A percentile compares a stretch with the other conserved stretches of the same genome.
Conservation (phyloP, 169 alveolate species). For the Plasmodium fragile region DNA sequence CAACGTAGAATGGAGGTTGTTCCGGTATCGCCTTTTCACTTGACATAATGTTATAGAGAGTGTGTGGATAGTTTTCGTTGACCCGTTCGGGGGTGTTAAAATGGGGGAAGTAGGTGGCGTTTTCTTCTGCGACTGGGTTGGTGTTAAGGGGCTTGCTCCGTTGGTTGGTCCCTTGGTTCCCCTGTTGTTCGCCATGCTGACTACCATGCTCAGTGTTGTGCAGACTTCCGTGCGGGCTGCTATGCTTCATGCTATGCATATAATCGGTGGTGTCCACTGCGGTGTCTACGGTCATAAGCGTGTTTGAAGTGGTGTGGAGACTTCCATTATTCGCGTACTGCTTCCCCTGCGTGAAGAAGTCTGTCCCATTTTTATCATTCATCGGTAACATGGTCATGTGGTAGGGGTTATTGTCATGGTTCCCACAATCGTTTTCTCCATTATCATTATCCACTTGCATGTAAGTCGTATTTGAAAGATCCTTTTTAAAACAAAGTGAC, state of each 20-base stretch:
- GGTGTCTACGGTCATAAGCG: conserved; percentile 10
- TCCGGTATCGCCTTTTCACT: neutral
- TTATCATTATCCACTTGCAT: neutral
- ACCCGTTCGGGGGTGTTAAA: conserved; percentile 3
- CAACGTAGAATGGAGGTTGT: neutral
- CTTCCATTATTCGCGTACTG: neutral
- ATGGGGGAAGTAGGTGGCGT: neutral
- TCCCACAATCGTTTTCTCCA: neutral
- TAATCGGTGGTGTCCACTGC: neutral
- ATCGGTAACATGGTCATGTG: neutral
- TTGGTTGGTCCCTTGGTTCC: neutral
- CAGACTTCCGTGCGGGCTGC: neutral
- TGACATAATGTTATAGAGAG: neutral
- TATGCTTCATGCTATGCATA: neutral
- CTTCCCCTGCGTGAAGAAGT: neutral
- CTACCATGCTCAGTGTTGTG: neutral
- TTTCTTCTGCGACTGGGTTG: neutral
- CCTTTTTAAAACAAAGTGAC: neutral
- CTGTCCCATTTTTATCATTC: neutral
- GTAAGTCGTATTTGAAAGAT: neutral
- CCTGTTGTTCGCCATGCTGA: neutral
- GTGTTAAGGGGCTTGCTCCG: neutral
- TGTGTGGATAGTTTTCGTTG: conserved; percentile 10
- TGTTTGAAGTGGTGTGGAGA: conserved; percentile 16
- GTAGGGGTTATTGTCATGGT: neutral